Base-by-base conservation (phyloP, 257 asterid genomes). In the Anisodus tanguticus region DNA sequence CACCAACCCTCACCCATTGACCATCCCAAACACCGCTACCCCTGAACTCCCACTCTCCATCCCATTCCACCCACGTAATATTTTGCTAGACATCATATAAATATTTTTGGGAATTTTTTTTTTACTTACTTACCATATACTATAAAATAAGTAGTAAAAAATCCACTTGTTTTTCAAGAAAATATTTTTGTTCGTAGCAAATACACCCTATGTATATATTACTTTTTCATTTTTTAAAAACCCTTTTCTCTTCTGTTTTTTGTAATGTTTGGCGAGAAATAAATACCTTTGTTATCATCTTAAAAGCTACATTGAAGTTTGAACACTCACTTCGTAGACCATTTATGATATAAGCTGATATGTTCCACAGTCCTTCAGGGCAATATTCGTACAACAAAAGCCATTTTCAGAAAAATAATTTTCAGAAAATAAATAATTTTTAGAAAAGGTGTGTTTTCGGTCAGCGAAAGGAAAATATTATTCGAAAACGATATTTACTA, bases 281-380 rank as follows among this genome's bases (percentile, higher is more conserved):
- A 12, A 51, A 26, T 76, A 49, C 63, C 12, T 22, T 22, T 76
- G 63, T 13, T 76, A 26, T 53, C 63, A 76, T 76, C 12, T 74
- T 74, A 49, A 74, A 49, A 13, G 22, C 81, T 51, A 13, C 26
- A 13, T 37, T 76, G 47, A 41, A 16, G 78, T 39, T 69, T 69
- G 78, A 26, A 76, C 63, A 53, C 15, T 51, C 81, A 76, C 81
- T 76, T 53, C 57, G 26, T 53, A 51, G 13, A 51, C 2, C 81
- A 76, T 26, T 64, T 64, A 31, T 64, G 2, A 12, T 64, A 31
- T 0, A 31, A 31, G 45, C 5, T 13, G 37, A 60, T 60, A 60
- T 3, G 35, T 55, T 12, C 60, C 0, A 13, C 12, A 55, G 17
- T 55, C 17, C 60, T 12, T 55, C 6, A 4, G 5, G 4, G 17